Evolutionary conservation across 202 grass and related monocot species (phyloP), one percentile per base, ranked within the genome.

Genomic region (Schoenoplectus tabernaemontani): DNA sequence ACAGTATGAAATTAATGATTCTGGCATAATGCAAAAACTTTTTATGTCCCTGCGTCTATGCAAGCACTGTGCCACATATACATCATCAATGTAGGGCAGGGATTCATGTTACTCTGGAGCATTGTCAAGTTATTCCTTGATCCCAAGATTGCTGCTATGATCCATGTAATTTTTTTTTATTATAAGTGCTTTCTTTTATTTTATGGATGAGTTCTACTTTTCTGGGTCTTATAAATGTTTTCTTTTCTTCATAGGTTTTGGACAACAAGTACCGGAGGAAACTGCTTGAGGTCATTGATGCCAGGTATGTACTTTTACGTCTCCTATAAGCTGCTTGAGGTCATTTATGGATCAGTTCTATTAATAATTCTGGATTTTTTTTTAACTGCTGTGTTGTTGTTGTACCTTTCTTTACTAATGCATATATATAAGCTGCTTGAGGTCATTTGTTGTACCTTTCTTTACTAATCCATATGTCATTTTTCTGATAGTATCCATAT

Each of bases 181-280:
- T n/a, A 60, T 86, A 69, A 37, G 15, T 78, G 2, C 20, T 33
- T 26, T 69, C 83, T n/a, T 36, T 86, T n/a, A n/a, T 22, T 76
- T 51, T 54, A 28, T 6, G 3, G 24, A 84, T 80, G 4, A 3
- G 9, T 2, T 32, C 76, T 50, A 2, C n/a, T 58, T 7, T 1
- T 58, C 56, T 39, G 24, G 16, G 56, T 43, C 51, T 76, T 28
- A 58, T 36, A 8, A 65, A 82, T 4, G 7, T 8, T 32, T 47
- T 78, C 28, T 26, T 59, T 82, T 17, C 42, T 59, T 17, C 34
- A 10, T 81, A 98, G 96, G 89, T 98, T 73, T 82, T 98, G 37
- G 89, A 90, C 71, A 98, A 95, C 63, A 95, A 95, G 84, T 98
- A 91, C 86, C 91, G 95, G 82, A 94, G 90, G 85, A 98, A 95